Percentiles rank a stretch among this genome's conserved stretches.
Evolutionary conservation across 164 flowering plant genomes (phyloP).

Genomic region (Vitis cinerea): DNA sequence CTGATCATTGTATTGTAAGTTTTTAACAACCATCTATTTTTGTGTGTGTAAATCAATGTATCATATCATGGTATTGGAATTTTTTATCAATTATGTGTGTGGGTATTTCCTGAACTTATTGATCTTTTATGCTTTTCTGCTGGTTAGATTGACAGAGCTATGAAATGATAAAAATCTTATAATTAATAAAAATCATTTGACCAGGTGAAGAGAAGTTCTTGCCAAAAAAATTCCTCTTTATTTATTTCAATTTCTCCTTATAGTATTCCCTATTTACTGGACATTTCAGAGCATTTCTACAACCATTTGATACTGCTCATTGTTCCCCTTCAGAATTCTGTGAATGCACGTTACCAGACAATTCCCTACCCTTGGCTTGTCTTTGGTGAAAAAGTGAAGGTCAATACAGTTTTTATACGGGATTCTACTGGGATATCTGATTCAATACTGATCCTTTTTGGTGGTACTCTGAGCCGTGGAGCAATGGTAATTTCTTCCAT

Average conservation of each 20-base stretch:
- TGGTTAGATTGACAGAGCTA: too few relatives aligned
- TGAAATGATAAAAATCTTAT: background rate
- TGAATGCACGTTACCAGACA: slow-evolving; percentile 92
- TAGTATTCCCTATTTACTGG: background rate
- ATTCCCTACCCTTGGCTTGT: slow-evolving; percentile 96
- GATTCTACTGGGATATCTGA: slow-evolving; percentile 98
- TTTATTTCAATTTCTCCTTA: background rate
- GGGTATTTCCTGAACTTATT: too few relatives aligned
- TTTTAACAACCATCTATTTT: too few relatives aligned
- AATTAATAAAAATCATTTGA: too few relatives aligned
- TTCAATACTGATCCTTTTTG: slow-evolving; percentile 88
- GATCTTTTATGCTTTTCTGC: too few relatives aligned
- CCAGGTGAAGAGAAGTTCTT: background rate
- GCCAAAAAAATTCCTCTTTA: background rate
- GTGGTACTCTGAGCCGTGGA: slow-evolving; percentile 71
- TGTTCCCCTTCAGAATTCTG: slow-evolving; percentile 75
- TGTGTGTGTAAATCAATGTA: too few relatives aligned
- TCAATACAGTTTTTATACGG: slow-evolving; percentile 86
- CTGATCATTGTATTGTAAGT: too few relatives aligned
- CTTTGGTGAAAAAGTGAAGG: slow-evolving; percentile 95
- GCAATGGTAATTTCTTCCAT: slow-evolving; percentile 46
- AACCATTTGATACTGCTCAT: slow-evolving; percentile 1
- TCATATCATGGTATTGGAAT: too few relatives aligned
- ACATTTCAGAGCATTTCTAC: background rate
- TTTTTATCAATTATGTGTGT: too few relatives aligned